Conservation (phyloP, 257 asterid species). For the Ilex aquifolium region DNA sequence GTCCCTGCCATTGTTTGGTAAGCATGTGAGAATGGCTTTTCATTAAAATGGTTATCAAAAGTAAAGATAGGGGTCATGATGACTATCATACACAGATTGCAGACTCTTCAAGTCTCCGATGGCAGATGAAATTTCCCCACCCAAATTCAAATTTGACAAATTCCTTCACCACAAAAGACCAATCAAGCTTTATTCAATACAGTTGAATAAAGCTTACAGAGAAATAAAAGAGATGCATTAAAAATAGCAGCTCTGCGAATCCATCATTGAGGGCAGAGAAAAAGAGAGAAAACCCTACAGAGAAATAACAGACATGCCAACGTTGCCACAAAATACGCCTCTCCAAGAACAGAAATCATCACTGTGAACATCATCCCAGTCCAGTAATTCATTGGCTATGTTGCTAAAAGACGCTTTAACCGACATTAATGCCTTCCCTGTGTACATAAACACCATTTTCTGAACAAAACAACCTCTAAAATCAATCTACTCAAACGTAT, state of each 20-base stretch:
- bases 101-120: slow-evolving; percentile 71
- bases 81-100: slow-evolving; percentile 55
- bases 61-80: too few relatives aligned
- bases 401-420: slow-evolving; percentile 83
- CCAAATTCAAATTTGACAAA: slow-evolving; percentile 78
- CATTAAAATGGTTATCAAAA: too few relatives aligned
- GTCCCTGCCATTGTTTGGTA: slow-evolving; percentile 41
- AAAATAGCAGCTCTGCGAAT: too few relatives aligned
- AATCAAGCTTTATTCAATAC: too few relatives aligned
- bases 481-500: too few relatives aligned
- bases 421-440: slow-evolving; percentile 81
- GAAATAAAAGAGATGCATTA: too few relatives aligned
- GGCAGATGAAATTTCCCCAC: slow-evolving; percentile 90
- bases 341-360: slow-evolving; percentile 89
- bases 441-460: too few relatives aligned
- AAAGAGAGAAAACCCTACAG: slow-evolving; percentile 41
- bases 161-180: slow-evolving; percentile 35
- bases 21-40: too few relatives aligned
- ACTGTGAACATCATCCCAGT: slow-evolving; percentile 82
- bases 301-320: slow-evolving; percentile 70
- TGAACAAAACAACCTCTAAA: too few relatives aligned
- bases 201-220: too few relatives aligned
- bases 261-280: neutral
- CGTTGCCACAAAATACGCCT: slow-evolving; percentile 75
- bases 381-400: slow-evolving; percentile 68